These are phyloP conservation scores for Przewalskia tangutica DNA, from an alignment of 257 asterid genomes.

Conservation along the genomic window DNA sequence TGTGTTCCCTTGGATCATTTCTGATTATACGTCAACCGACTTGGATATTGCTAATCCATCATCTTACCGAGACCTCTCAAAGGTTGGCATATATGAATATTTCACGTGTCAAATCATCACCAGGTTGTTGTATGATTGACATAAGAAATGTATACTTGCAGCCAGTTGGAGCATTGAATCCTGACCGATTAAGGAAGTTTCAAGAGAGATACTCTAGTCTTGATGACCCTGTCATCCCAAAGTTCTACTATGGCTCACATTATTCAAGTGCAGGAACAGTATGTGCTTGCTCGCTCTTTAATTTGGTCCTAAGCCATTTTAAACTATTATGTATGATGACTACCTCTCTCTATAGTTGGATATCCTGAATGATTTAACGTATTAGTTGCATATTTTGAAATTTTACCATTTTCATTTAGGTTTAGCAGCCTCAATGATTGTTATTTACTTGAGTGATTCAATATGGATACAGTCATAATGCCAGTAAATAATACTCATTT, in stretches of 20 bases:
- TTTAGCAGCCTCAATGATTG: background rate
- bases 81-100: constrained; percentile 40
- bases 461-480: background rate
- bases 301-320: background rate
- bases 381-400: background rate
- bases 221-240: constrained; percentile 92
- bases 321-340: background rate
- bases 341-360: constrained; percentile 1
- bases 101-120: background rate
- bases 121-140: constrained; percentile 17
- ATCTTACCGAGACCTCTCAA: constrained; percentile 89
- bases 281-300: constrained; percentile 19
- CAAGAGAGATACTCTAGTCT: constrained; percentile 94
- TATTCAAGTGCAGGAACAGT: constrained; percentile 99
- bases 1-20: constrained; percentile 95
- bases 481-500: background rate
- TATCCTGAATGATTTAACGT: background rate
- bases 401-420: background rate
- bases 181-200: constrained; percentile 72
- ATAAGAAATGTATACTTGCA: constrained; percentile 25
- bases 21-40: constrained; percentile 70
- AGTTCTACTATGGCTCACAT: constrained; percentile 97
- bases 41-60: constrained; percentile 80
- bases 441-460: background rate
- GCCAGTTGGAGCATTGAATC: constrained; percentile 91